Percentiles rank a stretch among this genome's conserved stretches.
Evolutionary conservation across 176 grass and related monocot genomes (phyloP).

Genomic region (Cenchrus purpureus): DNA sequence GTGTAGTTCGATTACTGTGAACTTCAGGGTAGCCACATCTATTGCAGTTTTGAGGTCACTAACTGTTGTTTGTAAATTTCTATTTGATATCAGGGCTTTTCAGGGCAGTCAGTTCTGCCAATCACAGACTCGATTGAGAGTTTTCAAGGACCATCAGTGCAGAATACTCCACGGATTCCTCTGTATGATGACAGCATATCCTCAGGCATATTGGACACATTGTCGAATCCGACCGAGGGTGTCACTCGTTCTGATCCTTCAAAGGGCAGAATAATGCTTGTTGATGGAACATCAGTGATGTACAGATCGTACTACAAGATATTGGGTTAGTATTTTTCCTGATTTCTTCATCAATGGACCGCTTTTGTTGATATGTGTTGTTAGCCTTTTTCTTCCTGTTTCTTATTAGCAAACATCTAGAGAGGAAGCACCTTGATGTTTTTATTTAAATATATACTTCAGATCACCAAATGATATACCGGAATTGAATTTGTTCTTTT

Average conservation of each 20-base stretch:
- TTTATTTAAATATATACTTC: neutral
- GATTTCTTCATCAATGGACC: neutral
- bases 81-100: conserved; percentile 44
- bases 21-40: neutral
- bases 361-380: conserved; percentile 1
- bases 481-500: conserved; percentile 26
- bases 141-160: conserved; percentile 49
- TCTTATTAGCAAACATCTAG: neutral
- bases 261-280: conserved; percentile 84
- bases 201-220: conserved; percentile 33
- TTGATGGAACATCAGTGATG: conserved; percentile 93
- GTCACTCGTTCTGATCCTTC: conserved; percentile 39
- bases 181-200: conserved; percentile 45
- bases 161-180: conserved; percentile 41
- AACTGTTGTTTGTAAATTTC: neutral
- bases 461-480: conserved; percentile 7
- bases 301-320: conserved; percentile 99
- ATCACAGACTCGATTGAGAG: conserved; percentile 34
- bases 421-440: neutral
- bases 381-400: neutral
- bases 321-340: conserved; percentile 64
- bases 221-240: conserved; percentile 29
- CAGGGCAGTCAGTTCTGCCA: conserved; percentile 44
- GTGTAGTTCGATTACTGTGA: neutral
- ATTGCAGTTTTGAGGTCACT: neutral